Base-by-base conservation (phyloP, 2,329 filamentous ascomycete species). In the Trichoderma sp. region DNA sequence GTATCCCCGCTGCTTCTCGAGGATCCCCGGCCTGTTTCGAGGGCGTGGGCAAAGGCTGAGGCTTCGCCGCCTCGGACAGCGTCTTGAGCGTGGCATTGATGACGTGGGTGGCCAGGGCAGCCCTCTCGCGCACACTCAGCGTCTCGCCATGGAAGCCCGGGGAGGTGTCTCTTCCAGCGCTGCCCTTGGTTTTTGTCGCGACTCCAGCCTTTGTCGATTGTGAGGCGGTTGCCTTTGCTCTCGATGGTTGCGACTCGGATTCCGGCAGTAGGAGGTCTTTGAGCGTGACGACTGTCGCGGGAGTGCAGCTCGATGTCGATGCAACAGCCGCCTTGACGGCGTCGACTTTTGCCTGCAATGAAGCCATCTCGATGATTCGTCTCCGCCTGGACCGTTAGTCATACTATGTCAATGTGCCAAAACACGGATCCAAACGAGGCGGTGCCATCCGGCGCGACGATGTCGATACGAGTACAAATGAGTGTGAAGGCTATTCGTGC, bases 51-150 rank as follows among this genome's bases (percentile, higher is more conserved):
- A 71, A 68, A 4, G 71, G 68, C 1, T 75, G 68, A 3, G 79
- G 75, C 73, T 88, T 92, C 21, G 87, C 81, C 0, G 87, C 87
- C 64, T 90, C 87, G n/a, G 83, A 82, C 3, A 94, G 81, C 10
- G 84, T 82, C 71, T 90, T 92, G 45, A 93, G 80, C 1, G 88
- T 83, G 7, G 81, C 80, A 73, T 93, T 94, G 71, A 92, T 86
- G 43, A 92, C 81, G 67, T 92, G 85, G 0, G 90, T 92, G 14
- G 90, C 90, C 43, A 93, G 78, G 51, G 85, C 80, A 58, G 87
- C 87, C 74, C 83, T 86, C 65, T 92, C 89, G 70, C 76, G 80
- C 69, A 70, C 62, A 24, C 67, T 75, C 69, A 71, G 72, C 68
- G 66, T 72, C 69, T 69, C 75, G 28, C 67, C 73, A 73, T 60